Base-by-base conservation (phyloP, 495 filamentous ascomycete species). In the Talaromyces trachyspermus region DNA sequence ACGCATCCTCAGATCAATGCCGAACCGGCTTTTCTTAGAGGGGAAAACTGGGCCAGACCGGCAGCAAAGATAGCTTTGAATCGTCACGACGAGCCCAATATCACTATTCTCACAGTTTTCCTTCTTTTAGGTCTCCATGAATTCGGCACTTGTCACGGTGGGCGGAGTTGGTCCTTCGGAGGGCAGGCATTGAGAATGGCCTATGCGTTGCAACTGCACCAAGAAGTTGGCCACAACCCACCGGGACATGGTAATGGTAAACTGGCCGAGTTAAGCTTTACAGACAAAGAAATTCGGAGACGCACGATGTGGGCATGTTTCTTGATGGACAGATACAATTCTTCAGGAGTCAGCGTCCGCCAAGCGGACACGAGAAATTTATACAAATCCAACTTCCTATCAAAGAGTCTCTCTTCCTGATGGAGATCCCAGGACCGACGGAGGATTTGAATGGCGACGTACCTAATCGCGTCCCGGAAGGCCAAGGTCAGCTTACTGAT, bases 271-370 rank as follows among this genome's bases (percentile, higher is more conserved):
- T 71, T 98, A 32, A 95, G 86, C 56, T 87, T 88, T 55, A 92
- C 89, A 10, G 92, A 98, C 64, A 81, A 86, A 26, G 92, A 98
- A 60, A 95, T 96, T 29, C 74, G 92, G 46, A 75, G 91, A 48
- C 76, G 92, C 44, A 94, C 88, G 4, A 96, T 98, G 91, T 98
- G 92, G 92, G 86, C 89, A 18, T 95, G 89, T 60, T 95, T 91
- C 56, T 59, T 94, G 50, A 95, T 98, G 92, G 92, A 98, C 62
- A 81, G 91, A 0, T 96, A 95, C 66, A 96, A 89, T 64, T 95
- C 91, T 2, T 95, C 90, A 2, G 92, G 92, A 95, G 90, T 22
- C 89, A 95, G 55, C 78, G 92, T 43, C 92, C 92, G 41, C 85
- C 85, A n/a, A 91, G 94, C 56, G 85, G 90, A 26, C 82, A 87